phyloP scores from a whole-genome alignment of 495 filamentous ascomycete genomes.

The Astrocystis sublimbata region DNA sequence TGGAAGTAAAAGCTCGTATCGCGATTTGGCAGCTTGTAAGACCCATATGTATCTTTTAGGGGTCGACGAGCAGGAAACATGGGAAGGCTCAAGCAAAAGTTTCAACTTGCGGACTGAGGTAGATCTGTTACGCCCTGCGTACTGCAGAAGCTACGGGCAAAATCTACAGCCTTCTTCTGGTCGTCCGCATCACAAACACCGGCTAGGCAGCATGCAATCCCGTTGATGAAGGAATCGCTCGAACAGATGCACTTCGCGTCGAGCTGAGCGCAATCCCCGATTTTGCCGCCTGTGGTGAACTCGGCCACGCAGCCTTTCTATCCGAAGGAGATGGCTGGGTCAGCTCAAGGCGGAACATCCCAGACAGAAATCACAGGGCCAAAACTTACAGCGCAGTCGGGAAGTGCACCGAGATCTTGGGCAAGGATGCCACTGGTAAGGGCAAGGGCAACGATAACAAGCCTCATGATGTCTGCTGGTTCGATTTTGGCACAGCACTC shows the following conservation, averaged over 20 bases:
- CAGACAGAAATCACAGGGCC: background rate
- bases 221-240: conserved; percentile 56
- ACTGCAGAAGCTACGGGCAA: conserved; percentile 27
- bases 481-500: too few species aligned
- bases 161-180: conserved; percentile 46
- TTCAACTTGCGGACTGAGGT: conserved; percentile 11
- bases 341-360: background rate
- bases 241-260: conserved; percentile 71
- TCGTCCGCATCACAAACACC: conserved; percentile 54
- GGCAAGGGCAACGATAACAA: conserved; percentile 34
- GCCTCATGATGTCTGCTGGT: conserved; percentile 39
- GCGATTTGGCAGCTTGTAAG: too few species aligned
- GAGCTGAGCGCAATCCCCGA: conserved; percentile 54
- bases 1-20: too few species aligned
- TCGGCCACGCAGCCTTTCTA: conserved; percentile 57
- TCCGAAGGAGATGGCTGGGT: conserved; percentile 18
- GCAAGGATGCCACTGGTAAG: conserved; percentile 39
- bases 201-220: conserved; percentile 68
- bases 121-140: conserved; percentile 18
- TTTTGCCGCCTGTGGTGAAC: conserved; percentile 43
- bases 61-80: too few species aligned
- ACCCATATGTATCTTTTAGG: too few species aligned
- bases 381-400: conserved; percentile 55
- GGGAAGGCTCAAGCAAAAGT: too few species aligned
- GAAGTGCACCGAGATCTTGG: conserved; percentile 46